Percentiles rank a stretch among this genome's conserved stretches.
phyloP scores from a whole-genome alignment of 768 basidiomycete genomes.

The Filobasidium wieringae region DNA sequence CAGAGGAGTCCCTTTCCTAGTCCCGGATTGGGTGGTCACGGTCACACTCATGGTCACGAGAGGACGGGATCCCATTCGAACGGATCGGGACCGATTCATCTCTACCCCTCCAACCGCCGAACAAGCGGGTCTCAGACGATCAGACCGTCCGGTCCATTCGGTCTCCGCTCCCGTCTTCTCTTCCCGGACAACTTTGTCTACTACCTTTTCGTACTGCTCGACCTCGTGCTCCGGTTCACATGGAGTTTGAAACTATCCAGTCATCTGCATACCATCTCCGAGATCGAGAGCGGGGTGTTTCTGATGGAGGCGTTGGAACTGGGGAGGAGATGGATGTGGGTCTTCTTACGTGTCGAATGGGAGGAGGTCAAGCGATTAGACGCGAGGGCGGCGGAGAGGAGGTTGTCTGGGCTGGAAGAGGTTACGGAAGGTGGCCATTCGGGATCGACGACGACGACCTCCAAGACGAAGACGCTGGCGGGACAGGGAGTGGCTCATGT shows the following conservation, averaged over 20 bases:
- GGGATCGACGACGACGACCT: too few species aligned
- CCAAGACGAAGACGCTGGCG: too few species aligned
- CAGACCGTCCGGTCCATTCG: conserved; percentile 38
- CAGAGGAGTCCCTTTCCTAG: conserved; percentile 6
- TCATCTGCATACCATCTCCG: conserved; percentile 67
- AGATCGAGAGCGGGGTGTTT: conserved; percentile 73
- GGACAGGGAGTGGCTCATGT: too few species aligned
- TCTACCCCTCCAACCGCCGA: background rate
- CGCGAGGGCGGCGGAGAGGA: background rate
- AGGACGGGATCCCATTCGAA: background rate
- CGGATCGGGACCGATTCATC: background rate
- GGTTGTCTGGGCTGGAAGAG: background rate
- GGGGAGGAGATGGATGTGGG: conserved; percentile 91
- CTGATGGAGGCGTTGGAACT: conserved; percentile 84
- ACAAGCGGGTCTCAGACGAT: background rate
- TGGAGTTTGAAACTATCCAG: conserved; percentile 86
- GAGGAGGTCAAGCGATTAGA: conserved; percentile 59
- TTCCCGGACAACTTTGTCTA: conserved; percentile 69
- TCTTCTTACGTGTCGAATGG: conserved; percentile 94
- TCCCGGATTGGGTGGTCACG: background rate
- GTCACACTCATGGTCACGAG: background rate
- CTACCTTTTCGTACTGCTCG: conserved; percentile 66
- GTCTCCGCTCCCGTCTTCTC: conserved; percentile 62
- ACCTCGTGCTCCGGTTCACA: conserved; percentile 77
- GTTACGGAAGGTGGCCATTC: background rate